Base-by-base conservation (phyloP, 1,284 basidiomycete genomes). In the Cryptococcus deneoformans region DNA sequence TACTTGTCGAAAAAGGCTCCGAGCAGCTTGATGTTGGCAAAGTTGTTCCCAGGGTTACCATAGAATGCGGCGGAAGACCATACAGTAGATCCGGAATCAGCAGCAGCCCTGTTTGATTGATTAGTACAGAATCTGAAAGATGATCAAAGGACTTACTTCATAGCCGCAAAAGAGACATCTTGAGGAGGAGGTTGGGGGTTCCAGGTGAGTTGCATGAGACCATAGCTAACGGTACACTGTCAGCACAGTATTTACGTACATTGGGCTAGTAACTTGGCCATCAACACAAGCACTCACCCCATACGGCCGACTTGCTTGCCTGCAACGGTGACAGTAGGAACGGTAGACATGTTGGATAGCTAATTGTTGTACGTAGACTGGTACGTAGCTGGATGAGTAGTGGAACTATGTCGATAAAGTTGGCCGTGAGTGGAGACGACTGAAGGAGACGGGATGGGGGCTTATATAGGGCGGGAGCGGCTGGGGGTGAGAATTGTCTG, bases 131-230 rank as follows among this genome's bases (percentile, higher is more conserved):
- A n/a, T 36, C 34, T 16, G 10, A 10, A 60, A 42, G 10, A 10
- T 11, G 36, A 11, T 29, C 14, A 36, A 14, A 20, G 29, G 34
- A 66, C 67, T 53, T 54, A 72, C 67, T 84, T 85, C 79, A 88
- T 85, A 3, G 84, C 78, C 38, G 80, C 82, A 58, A 87, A 86
- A 11, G 82, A 82, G 14, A 82, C 76, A 52, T 84, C 81, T 47
- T 87, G 84, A 0, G 82, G 70, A 2, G 79, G 72, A n/a, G 78
- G 80, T 16, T 62, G 66, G 11, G 80, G 76, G 40, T 59, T 79
- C 68, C 66, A 82, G 63, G 82, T 84, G 76, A 84, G 80, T 70
- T 80, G 75, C 83, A 85, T 85, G 52, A 84, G 71, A 2, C 83
- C 83, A 75, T 45, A 50, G 39, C 67, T 64, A 35, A 29, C 29